Base-by-base conservation (phyloP, 768 basidiomycete genomes). In the Lentinus tigrinus region DNA sequence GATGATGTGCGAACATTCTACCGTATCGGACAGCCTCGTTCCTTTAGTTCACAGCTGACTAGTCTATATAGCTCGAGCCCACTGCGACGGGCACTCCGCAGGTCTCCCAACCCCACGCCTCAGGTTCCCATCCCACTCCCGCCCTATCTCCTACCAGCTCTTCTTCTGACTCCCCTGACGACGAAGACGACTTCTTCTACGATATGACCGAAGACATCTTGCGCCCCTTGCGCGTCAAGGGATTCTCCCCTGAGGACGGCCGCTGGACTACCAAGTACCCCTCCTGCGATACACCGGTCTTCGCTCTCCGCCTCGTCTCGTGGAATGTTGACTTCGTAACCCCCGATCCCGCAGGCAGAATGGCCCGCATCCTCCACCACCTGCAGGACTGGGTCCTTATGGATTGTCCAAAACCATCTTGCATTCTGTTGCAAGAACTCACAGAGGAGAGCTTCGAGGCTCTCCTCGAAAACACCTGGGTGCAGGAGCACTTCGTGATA, bases 341-440 rank as follows among this genome's bases (percentile, higher is more conserved):
- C 16, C 62, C 67, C 0, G 63, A 74, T 39, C 66, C 65, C 10
- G 73, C 72, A 42, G 74, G 74, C 55, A 82, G 89, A 7, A 74
- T 87, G 34, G 59, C 56, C 0, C 69, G 75, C 3, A 78, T 78
- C 17, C 74, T 91, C 56, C 72, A 78, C 14, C 77, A 89, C 67
- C 76, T 91, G 60, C 79, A 82, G 65, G 68, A 73, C 34, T 76
- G 80, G 3, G 77, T 85, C 3, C 77, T 90, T 60, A 63, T 67
- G 47, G 81, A 81, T 2, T 36, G 26, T 8, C 85, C 85, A 0
- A 76, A 76, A 54, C 83, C 86, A 16, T 85, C 83, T 66, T 78
- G 81, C 49, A 80, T 92, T 58, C 72, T 91, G 62, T 70, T 92
- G 62, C 90, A 92, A 69, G 90, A 91, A 70, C 81, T 91, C 24